Evolutionary conservation across 1,139 yeast species (phyloP), one percentile per base, ranked within the genome.

Genomic region (Blastobotrys aristatus): DNA sequence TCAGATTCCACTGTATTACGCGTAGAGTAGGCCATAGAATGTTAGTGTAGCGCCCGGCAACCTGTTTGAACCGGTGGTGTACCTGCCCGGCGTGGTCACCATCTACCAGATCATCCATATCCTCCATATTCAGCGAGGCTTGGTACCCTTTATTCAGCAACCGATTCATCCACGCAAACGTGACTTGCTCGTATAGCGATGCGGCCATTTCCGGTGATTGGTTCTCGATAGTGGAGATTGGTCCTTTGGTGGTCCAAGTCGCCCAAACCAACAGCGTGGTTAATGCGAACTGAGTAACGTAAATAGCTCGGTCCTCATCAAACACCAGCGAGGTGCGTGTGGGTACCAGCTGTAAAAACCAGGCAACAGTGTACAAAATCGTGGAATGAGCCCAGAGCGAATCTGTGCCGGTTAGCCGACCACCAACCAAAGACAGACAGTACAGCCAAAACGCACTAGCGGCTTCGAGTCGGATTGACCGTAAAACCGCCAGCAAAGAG

Each of bases 141-240:
- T 18, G 3, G 20, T 40, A 33, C 8, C 43, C 43, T 3, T 21
- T n/a, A 16, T 17, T 5, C 13, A 40, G 35, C 13, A 40, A 10
- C 4, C 34, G 29, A 20, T 40, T 20, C 6, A 40, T n/a, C 32
- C 21, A 40, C 10, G 43, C 8, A 26, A 40, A 20, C 14, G 43
- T 30, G 5, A 16, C 29, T 2, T 5, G 17, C 18, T 31, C 14
- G 29, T 5, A 31, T 18, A 40, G 18, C 6, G 31, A 22, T 11
- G 31, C 31, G 7, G 33, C 13, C 33, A n/a, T 5, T 30, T 30
- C 33, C 6, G 33, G 16, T 14, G 33, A 5, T 10, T 5, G 33
- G 5, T 30, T 30, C n/a, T n/a, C n/a, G n/a, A n/a, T n/a, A n/a
- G n/a, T n/a, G n/a, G n/a, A n/a, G n/a, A n/a, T n/a, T n/a, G 13